These are phyloP conservation scores for Phialocephala sp. DNA, from an alignment of 2,329 filamentous ascomycete species.

Conservation along the genomic window DNA sequence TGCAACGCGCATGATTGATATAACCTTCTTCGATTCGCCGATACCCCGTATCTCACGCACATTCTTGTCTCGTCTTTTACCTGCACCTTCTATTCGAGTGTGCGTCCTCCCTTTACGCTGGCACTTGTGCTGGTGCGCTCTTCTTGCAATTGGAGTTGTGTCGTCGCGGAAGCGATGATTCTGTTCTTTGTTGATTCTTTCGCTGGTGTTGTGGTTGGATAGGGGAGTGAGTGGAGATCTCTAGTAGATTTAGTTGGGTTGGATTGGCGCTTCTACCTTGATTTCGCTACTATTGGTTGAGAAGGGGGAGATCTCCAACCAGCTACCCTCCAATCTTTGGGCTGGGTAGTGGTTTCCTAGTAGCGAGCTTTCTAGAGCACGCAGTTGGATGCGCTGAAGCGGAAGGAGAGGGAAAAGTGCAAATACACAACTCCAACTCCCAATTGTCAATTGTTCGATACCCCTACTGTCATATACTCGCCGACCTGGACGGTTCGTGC, in stretches of 20 bases:
- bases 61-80: slow-evolving; percentile 14
- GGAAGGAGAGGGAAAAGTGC: slow-evolving; percentile 9
- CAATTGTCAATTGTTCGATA: not conserved
- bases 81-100: slow-evolving; percentile 23
- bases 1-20: not conserved
- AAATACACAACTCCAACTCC: not conserved
- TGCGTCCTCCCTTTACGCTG: slow-evolving; percentile 13
- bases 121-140: slow-evolving; percentile 24
- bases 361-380: no score
- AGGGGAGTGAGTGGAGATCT: not conserved
- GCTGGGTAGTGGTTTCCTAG: slow-evolving; percentile 9
- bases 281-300: no score
- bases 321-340: no score
- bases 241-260: no score
- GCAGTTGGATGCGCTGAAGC: not conserved
- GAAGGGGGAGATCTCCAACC: no score
- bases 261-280: no score
- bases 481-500: slow-evolving; percentile 13
- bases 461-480: slow-evolving; percentile 25
- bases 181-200: not conserved
- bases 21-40: slow-evolving; percentile 28
- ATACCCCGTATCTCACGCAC: slow-evolving; percentile 35
- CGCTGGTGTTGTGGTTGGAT: not conserved
- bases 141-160: slow-evolving; percentile 24
- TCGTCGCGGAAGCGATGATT: no score